Conservation (phyloP, 805 yeast genomes). For the Cyberlindnera sargentensis region DNA sequence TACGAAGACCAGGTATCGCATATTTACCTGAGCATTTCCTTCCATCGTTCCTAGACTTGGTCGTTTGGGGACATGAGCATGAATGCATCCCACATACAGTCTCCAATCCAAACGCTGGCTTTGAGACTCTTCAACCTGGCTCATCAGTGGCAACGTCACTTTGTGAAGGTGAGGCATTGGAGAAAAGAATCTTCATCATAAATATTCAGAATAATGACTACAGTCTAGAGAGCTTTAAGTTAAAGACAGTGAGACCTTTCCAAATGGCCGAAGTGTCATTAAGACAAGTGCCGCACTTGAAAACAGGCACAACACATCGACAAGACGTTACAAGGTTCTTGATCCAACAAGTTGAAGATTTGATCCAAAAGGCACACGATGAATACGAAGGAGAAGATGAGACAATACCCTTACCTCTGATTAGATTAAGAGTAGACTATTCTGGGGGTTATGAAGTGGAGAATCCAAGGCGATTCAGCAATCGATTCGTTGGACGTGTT, state of each 20-base stretch:
- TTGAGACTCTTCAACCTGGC: slow-evolving; percentile 85
- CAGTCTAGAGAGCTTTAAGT: slow-evolving; percentile 49
- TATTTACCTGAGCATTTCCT: slow-evolving; percentile 79
- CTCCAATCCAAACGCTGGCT: slow-evolving; percentile 46
- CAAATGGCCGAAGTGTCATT: slow-evolving; percentile 61
- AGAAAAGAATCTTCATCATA: slow-evolving; percentile 68
- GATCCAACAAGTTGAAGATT: slow-evolving; percentile 52
- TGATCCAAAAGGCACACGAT: slow-evolving; percentile 53
- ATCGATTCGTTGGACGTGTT: slow-evolving; percentile 81
- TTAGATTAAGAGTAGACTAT: slow-evolving; percentile 81
- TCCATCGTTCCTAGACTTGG: slow-evolving; percentile 75
- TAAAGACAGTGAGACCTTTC: slow-evolving; percentile 78
- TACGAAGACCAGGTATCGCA: slow-evolving; percentile 67
- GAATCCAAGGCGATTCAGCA: slow-evolving; percentile 82
- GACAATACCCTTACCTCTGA: slow-evolving; percentile 64
- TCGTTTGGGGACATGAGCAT: slow-evolving; percentile 98
- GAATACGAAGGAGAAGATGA: slow-evolving; percentile 38
- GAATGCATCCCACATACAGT: slow-evolving; percentile 76
- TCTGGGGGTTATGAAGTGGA: slow-evolving; percentile 89
- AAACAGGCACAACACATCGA: slow-evolving; percentile 54
- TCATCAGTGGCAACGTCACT: slow-evolving; percentile 90
- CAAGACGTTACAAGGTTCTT: slow-evolving; percentile 56
- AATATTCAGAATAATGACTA: slow-evolving; percentile 53
- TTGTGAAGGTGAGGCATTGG: slow-evolving; percentile 74
- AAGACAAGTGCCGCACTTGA: slow-evolving; percentile 41